Evolutionary conservation across 306 rosid genomes (phyloP), one percentile per base, ranked within the genome.

Genomic region (Ammopiptanthus mongolicus): DNA sequence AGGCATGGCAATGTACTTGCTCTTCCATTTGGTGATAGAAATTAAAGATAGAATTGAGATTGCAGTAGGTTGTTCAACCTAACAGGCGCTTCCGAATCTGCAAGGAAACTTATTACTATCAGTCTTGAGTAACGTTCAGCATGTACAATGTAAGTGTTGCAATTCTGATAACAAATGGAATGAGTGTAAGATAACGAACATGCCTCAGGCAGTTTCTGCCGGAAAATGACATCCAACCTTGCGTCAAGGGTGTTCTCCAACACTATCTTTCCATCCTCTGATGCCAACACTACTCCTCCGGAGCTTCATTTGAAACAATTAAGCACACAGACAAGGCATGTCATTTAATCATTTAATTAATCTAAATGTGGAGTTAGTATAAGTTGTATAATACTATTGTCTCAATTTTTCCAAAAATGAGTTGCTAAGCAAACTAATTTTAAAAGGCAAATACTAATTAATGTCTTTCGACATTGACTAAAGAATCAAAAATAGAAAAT

Each of bases 191-290:
- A 25, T 23, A 51, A 48, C 52, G 64, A 70, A 70, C 86, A 58
- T 67, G 82, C 93, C 93, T 87, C 81, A 0, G 96, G 96, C 5
- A 90, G 74, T 55, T 90, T 87, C 71, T 84, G 87, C 3, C 89
- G 79, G 70, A 80, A 90, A 31, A 87, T 63, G 17, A 87, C 89
- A 52, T 87, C 90, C 44, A 90, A 72, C 2, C 90, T 56, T 0
- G 92, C 90, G 2, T 86, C 89, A 1, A 90, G 92, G 31, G 90
- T 90, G 85, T 84, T 90, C 72, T 87, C 92, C 52, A 79, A 74
- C 78, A 86, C 96, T 19, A 87, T 90, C 82, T 86, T 90, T 51
- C 96, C 96, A 67, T 90, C 92, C 68, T 80, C 84, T 0, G 96
- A 86, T 12, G 92, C 92, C 85, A 90, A 31, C 7, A 86, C 87